Evolutionary conservation across 768 basidiomycete genomes (phyloP).

Genomic region (Suillus americanus): DNA sequence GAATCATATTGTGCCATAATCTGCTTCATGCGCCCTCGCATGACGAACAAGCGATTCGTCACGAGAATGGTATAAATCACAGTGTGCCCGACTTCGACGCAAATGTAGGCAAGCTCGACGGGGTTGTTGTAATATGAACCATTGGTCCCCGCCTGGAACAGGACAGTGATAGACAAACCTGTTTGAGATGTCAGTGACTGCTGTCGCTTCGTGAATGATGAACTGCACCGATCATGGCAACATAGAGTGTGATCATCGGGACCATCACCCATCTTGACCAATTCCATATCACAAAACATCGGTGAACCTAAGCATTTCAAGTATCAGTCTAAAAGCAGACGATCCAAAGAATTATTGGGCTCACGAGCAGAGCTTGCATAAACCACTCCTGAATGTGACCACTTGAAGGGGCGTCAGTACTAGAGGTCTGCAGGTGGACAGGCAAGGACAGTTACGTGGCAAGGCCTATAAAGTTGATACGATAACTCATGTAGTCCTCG

Average conservation of each 20-base stretch:
- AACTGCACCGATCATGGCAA: conserved; percentile 15
- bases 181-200: neutral
- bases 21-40: conserved; percentile 17
- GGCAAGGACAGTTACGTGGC: conserved; percentile 14
- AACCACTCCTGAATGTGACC: conserved; percentile 32
- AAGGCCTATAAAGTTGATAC: conserved; percentile 21
- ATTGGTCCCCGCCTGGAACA: conserved; percentile 13
- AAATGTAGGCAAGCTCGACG: conserved; percentile 27
- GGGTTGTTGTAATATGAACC: conserved; percentile 22
- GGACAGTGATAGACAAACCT: conserved; percentile 20
- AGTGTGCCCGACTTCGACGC: conserved; percentile 29
- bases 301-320: neutral
- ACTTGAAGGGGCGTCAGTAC: conserved; percentile 7
- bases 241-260: conserved; percentile 16
- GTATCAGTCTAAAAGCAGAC: neutral
- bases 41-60: conserved; percentile 23
- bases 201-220: neutral
- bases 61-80: conserved; percentile 33
- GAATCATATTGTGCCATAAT: conserved; percentile 16
- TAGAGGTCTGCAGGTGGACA: neutral
- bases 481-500: conserved; percentile 14
- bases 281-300: conserved; percentile 19
- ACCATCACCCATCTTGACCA: conserved; percentile 13
- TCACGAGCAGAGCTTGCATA: conserved; percentile 19
- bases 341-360: neutral